phyloP scores from a whole-genome alignment of 1,284 basidiomycete species.

The Exobasidium rhododendri region DNA sequence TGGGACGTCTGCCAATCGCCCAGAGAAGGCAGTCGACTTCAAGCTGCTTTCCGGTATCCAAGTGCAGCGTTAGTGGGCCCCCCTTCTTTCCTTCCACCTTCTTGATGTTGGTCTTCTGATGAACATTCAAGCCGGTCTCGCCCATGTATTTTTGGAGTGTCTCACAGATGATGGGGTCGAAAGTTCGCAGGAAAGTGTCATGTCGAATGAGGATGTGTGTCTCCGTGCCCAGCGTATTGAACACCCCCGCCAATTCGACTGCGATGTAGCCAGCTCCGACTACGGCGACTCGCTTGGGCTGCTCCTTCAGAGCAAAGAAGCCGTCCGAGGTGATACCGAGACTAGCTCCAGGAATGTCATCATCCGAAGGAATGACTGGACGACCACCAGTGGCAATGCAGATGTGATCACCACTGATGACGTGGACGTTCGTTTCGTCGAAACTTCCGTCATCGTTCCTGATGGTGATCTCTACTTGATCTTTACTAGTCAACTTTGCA shows the following conservation, averaged over 20 bases:
- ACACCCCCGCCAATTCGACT: constrained; percentile 64
- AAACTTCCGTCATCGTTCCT: constrained; percentile 59
- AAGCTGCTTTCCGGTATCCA: constrained; percentile 66
- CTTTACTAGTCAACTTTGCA: constrained; percentile 58
- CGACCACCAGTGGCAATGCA: constrained; percentile 78
- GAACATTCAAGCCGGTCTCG: constrained; percentile 81
- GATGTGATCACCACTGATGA: constrained; percentile 44
- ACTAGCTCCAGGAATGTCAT: constrained; percentile 79
- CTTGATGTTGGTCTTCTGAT: constrained; percentile 72
- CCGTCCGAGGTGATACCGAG: constrained; percentile 91
- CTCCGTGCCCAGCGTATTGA: constrained; percentile 60
- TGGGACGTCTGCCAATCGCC: constrained; percentile 86
- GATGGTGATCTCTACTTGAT: constrained; percentile 47
- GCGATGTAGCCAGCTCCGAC: constrained; percentile 97
- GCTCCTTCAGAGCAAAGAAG: constrained; percentile 86
- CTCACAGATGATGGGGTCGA: constrained; percentile 84
- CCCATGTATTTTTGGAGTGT: constrained; percentile 90
- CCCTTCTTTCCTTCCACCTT: constrained; percentile 65
- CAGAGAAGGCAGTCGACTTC: constrained; percentile 87
- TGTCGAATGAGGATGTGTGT: constrained; percentile 87
- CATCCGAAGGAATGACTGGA: constrained; percentile 75
- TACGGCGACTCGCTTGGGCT: constrained; percentile 88
- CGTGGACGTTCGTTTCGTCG: constrained; percentile 48
- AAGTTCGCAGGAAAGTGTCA: constrained; percentile 84
- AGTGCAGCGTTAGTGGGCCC: constrained; percentile 41